A percentile compares a stretch with the other conserved stretches of the same genome.
Conservation (phyloP, 2,329 filamentous ascomycete species). For the Penicillium sp. region DNA sequence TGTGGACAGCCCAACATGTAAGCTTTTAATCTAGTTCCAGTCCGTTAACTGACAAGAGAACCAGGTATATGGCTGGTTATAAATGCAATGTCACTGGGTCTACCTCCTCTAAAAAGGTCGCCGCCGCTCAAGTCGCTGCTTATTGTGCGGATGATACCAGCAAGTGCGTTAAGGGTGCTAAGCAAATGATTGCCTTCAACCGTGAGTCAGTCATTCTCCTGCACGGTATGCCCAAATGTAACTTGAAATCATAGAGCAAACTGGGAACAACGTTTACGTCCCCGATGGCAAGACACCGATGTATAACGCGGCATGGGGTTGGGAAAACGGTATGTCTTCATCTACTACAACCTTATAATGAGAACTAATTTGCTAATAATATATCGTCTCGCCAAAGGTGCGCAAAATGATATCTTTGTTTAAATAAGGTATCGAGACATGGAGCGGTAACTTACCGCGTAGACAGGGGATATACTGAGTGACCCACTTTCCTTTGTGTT, state of each 20-base stretch:
- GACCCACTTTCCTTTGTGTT: too few species aligned
- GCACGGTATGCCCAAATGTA: background rate
- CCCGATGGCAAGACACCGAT: conserved; percentile 20
- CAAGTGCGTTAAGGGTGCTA: conserved; percentile 51
- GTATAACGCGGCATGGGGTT: conserved; percentile 21
- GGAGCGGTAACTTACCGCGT: too few species aligned
- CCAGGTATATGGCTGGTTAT: conserved; percentile 52
- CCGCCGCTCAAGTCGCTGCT: conserved; percentile 44
- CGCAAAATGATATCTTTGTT: conserved; percentile 8
- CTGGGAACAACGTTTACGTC: conserved; percentile 19
- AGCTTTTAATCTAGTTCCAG: background rate
- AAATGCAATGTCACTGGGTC: conserved; percentile 53
- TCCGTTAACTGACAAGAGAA: background rate
- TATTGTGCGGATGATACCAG: conserved; percentile 47
- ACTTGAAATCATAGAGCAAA: conserved; percentile 12
- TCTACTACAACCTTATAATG: conserved; percentile 3
- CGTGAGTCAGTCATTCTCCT: conserved; percentile 26
- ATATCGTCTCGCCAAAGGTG: background rate
- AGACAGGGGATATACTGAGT: too few species aligned
- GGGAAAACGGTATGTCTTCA: conserved; percentile 14
- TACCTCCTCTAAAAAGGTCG: conserved; percentile 46
- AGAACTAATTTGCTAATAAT: conserved; percentile 1
- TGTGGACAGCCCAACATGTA: conserved; percentile 45
- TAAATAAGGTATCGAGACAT: background rate
- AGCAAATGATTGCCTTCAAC: conserved; percentile 56